Base-by-base conservation (phyloP, 2,329 filamentous ascomycete genomes). In the Colletotrichum cereale region DNA sequence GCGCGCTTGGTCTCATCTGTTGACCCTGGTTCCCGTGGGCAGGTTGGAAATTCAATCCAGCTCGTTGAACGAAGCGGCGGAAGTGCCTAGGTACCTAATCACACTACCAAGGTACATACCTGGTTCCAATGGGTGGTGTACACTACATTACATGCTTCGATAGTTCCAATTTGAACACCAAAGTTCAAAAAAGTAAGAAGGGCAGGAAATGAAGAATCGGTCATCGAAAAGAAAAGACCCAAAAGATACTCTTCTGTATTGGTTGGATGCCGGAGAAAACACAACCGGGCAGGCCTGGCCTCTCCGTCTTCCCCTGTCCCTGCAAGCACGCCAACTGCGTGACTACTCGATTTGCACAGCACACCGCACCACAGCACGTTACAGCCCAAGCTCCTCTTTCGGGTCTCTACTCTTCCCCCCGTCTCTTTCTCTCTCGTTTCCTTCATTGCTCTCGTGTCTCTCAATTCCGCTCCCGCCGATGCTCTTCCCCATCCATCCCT, bases 341-440 rank as follows among this genome's bases (percentile, higher is more conserved):
- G 53, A 40, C 53, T 56, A 36, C 4, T 21, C 24, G 16, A n/a
- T 26, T 57, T n/a, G 21, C 24, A n/a, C n/a, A n/a, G n/a, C n/a
- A n/a, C n/a, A n/a, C n/a, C n/a, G n/a, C 12, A 34, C 7, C 29
- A 34, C 50, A 16, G 16, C 29, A 34, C n/a, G 6, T 40, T 57
- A 38, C 53, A 57, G 53, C 55, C 55, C 55, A 57, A 57, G 55
- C 55, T 57, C 55, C 55, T 40, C 53, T 57, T 57, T 57, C 14
- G 55, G 55, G 55, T 40, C 55, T 57, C 55, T 40, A 40, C 14
- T 26, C 36, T 5, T 18, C 55, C 36, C 55, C 55, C 55, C 36
- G 34, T 26, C 11, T 57, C 36, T 18, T 26, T 40, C 52, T 38
- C 53, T 57, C 53, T 40, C 26, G n/a, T 14, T 57, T 26, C 36